phyloP scores from a whole-genome alignment of 176 grass and related monocot species.

The Pontederia paniculata region DNA sequence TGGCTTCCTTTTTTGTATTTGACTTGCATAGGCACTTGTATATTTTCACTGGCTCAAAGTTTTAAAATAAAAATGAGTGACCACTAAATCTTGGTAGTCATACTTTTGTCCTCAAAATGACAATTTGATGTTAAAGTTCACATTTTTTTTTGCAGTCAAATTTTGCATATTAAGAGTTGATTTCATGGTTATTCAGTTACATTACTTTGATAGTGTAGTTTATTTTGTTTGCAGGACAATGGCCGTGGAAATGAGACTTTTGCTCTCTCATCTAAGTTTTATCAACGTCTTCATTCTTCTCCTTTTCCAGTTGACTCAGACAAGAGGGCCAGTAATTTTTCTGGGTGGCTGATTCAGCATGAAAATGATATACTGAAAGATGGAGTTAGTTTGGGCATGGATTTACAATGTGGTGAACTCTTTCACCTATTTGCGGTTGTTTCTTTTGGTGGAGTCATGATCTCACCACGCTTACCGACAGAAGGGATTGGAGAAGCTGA shows the following conservation, averaged over 20 bases:
- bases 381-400: constrained; percentile 45
- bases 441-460: constrained; percentile 40
- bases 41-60: too few species aligned
- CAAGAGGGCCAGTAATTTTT: constrained; percentile 57
- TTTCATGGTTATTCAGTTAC: too few species aligned
- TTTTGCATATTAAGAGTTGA: too few species aligned
- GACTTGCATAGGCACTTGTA: too few species aligned
- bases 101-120: too few species aligned
- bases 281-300: constrained; percentile 55
- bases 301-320: constrained; percentile 82
- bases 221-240: constrained; percentile 37
- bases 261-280: constrained; percentile 68
- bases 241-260: constrained; percentile 67
- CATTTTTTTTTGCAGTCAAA: too few species aligned
- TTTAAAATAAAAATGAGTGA: too few species aligned
- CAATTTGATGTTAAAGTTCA: too few species aligned
- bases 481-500: constrained; percentile 86
- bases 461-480: constrained; percentile 57
- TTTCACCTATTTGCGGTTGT: constrained; percentile 56
- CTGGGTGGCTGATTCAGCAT: constrained; percentile 47
- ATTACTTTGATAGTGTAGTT: constrained; percentile 15
- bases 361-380: constrained; percentile 30
- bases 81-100: too few species aligned
- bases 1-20: too few species aligned
- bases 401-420: constrained; percentile 84